Evolutionary conservation across 768 basidiomycete species (phyloP).

Genomic region (Calocybe indica): DNA sequence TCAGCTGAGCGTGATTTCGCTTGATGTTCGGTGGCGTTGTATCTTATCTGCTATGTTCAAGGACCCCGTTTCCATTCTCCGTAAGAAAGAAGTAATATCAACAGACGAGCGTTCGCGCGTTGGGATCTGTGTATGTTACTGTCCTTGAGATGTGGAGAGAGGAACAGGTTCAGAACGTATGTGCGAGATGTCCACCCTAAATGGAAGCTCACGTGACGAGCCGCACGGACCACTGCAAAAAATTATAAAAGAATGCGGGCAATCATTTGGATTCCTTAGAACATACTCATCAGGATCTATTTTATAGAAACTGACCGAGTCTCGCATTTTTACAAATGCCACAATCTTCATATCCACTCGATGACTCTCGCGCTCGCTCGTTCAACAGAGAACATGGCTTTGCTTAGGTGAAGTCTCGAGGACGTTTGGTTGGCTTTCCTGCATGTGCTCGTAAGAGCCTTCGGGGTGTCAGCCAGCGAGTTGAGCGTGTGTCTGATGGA

Average conservation of each 20-base stretch:
- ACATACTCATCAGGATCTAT: slow-evolving; percentile 24
- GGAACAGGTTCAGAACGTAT: too few species aligned
- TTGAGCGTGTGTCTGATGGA: slow-evolving; percentile 51
- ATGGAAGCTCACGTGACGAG: slow-evolving; percentile 5
- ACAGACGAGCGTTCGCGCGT: too few species aligned
- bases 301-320: slow-evolving; percentile 24
- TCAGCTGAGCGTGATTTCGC: too few species aligned
- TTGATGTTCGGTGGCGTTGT: too few species aligned
- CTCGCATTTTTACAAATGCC: slow-evolving; percentile 24
- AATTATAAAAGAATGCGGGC: slow-evolving; percentile 9
- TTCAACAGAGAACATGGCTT: slow-evolving; percentile 20
- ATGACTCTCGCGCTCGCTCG: slow-evolving; percentile 19
- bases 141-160: too few species aligned
- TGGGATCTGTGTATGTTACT: too few species aligned
- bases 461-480: slow-evolving; percentile 33
- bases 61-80: too few species aligned
- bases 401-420: slow-evolving; percentile 13
- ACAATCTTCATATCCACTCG: slow-evolving; percentile 22
- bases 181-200: too few species aligned
- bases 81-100: too few species aligned
- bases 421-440: slow-evolving; percentile 29
- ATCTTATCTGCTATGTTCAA: too few species aligned
- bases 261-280: slow-evolving; percentile 13
- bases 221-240: slow-evolving; percentile 13
- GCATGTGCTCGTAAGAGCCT: slow-evolving; percentile 14